Evolutionary conservation across 2,329 filamentous ascomycete species (phyloP), one percentile per base, ranked within the genome.

Genomic region (Aspergillaceae sp.): DNA sequence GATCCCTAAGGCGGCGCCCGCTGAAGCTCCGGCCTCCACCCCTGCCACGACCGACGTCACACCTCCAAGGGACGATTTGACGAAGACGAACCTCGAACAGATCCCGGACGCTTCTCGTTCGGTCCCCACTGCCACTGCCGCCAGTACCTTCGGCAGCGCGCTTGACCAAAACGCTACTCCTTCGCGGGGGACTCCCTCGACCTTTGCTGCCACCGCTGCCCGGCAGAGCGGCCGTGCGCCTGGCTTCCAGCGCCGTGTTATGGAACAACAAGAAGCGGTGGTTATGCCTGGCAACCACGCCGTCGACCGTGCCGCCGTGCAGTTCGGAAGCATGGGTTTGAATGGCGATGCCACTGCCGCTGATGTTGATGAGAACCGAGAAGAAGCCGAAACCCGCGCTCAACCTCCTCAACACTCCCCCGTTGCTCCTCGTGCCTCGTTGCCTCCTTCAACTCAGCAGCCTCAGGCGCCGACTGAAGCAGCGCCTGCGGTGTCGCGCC

Each of bases 211-310:
- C n/a, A 85, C 83, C 42, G 87, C 88, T 28, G 75, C 86, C 59
- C 95, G 94, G 54, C 61, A 63, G 45, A 72, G 86, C 86, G 73
- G 75, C 49, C 86, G 91, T 50, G 83, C 82, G 45, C 80, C 87
- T 19, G 90, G 84, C 70, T 88, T 86, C 67, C 86, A 94, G 66
- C 83, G 91, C 55, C 86, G 88, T 59, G 78, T 96, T 45, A 76
- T 94, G 60, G 90, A 97, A 59, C 92, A 98, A 65, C 90, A 95
- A 68, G 92, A 98, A 72, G 88, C 92, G 48, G 92, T 98, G 36
- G 89, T 95, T 54, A 96, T 98, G 91, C 92, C 92, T 40, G 89
- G 87, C 49, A 95, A 96, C 73, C 89, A 92, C 56, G 90, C 92
- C 44, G 86, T 98, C 29, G 91, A 97, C 65, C 84, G 89, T 58